These are phyloP conservation scores for Thymus mandschuricus DNA, from an alignment of 257 asterid genomes.

Conservation along the genomic window DNA sequence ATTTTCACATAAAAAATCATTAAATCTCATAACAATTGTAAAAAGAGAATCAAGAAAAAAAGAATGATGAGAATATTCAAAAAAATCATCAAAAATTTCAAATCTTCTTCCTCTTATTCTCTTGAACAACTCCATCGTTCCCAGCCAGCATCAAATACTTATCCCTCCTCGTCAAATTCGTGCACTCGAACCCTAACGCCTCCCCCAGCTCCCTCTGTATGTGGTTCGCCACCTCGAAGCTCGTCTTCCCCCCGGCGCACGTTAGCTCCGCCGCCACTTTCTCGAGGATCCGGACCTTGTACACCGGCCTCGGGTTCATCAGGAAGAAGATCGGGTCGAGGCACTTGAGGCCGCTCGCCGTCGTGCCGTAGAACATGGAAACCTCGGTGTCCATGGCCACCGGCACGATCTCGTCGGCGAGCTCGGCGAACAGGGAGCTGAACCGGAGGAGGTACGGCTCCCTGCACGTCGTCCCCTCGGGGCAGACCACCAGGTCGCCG, in stretches of 20 bases:
- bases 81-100: neutral
- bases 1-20: neutral
- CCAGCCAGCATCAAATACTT: slow-evolving; percentile 97
- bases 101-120: slow-evolving; percentile 16
- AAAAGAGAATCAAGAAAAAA: neutral
- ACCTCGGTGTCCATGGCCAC: slow-evolving; percentile 78
- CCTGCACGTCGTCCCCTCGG: slow-evolving; percentile 96
- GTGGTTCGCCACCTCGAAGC: slow-evolving; percentile 87
- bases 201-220: slow-evolving; percentile 64
- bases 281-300: slow-evolving; percentile 51
- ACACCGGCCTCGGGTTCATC: slow-evolving; percentile 82
- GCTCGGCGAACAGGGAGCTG: slow-evolving; percentile 84
- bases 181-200: slow-evolving; percentile 91
- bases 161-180: slow-evolving; percentile 74
- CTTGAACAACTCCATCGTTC: slow-evolving; percentile 74
- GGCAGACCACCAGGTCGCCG: slow-evolving; percentile 88
- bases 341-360: slow-evolving; percentile 90
- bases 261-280: slow-evolving; percentile 65
- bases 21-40: neutral
- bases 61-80: neutral
- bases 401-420: slow-evolving; percentile 81
- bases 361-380: slow-evolving; percentile 88
- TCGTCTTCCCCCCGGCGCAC: slow-evolving; percentile 71
- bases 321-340: slow-evolving; percentile 81
- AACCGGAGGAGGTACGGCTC: slow-evolving; percentile 87